Conservation (phyloP, 805 yeast species). For the Starmerella tilneyi region DNA sequence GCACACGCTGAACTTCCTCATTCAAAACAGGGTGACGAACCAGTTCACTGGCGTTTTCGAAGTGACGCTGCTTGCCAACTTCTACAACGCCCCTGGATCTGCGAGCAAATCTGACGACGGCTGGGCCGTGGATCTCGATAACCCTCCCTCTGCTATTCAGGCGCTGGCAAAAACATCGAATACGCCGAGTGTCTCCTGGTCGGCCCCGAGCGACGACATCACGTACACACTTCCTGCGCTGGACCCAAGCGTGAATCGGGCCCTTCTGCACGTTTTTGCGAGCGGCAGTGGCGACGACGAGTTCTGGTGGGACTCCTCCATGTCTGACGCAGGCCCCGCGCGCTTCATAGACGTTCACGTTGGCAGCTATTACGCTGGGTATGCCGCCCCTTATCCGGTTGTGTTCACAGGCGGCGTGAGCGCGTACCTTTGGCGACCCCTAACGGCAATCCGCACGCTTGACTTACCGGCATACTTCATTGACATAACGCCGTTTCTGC, state of each 20-base stretch:
- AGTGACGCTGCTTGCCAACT: slow-evolving; percentile 44
- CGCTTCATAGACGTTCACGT: slow-evolving; percentile 55
- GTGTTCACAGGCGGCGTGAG: slow-evolving; percentile 74
- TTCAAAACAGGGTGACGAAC: slow-evolving; percentile 48
- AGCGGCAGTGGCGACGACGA: slow-evolving; percentile 76
- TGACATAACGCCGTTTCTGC: slow-evolving; percentile 61
- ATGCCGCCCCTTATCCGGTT: slow-evolving; percentile 59
- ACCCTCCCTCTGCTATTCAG: slow-evolving; percentile 13
- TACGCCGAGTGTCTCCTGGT: slow-evolving; percentile 16
- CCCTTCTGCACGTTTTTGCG: slow-evolving; percentile 47
- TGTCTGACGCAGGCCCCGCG: slow-evolving; percentile 22
- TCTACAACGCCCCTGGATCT: slow-evolving; percentile 29
- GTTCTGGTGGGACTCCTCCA: slow-evolving; percentile 56
- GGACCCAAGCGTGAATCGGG: slow-evolving; percentile 30
- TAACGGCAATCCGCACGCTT: slow-evolving; percentile 63
- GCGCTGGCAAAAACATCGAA: slow-evolving; percentile 12
- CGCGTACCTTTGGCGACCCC: slow-evolving; percentile 72
- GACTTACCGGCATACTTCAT: slow-evolving; percentile 61
- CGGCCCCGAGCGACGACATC: slow-evolving; percentile 20
- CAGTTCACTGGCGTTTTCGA: slow-evolving; percentile 53
- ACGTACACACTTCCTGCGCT: slow-evolving; percentile 16
- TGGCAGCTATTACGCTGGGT: slow-evolving; percentile 49
- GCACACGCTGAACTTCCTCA: slow-evolving; percentile 28
- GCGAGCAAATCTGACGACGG: slow-evolving; percentile 15
- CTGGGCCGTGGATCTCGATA: slow-evolving; percentile 20